Evolutionary conservation across 2,329 filamentous ascomycete species (phyloP).

Genomic region (Cryphonectria parasitica): DNA sequence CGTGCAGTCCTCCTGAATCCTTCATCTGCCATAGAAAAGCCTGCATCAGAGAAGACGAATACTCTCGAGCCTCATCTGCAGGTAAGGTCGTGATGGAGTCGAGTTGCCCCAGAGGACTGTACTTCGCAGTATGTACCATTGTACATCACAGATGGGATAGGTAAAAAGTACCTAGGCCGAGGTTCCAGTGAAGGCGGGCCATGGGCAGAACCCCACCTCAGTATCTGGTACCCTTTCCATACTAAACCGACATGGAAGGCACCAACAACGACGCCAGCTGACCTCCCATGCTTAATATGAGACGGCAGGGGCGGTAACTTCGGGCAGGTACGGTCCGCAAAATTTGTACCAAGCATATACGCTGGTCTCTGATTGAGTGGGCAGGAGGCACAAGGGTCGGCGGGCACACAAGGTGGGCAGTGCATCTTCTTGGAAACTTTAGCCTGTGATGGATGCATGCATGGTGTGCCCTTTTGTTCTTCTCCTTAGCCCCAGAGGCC

Average conservation of each 20-base stretch:
- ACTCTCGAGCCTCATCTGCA: neutral
- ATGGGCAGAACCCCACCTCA: neutral
- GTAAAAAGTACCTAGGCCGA: neutral
- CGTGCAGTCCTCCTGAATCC: neutral
- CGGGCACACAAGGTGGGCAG: neutral
- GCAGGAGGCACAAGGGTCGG: neutral
- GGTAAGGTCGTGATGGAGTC: neutral
- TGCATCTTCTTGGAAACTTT: neutral
- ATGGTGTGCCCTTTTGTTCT: neutral
- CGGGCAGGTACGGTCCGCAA: slow-evolving; percentile 16
- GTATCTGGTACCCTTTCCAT: neutral
- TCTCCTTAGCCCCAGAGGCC: neutral
- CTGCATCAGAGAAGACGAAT: neutral
- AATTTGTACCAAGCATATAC: neutral
- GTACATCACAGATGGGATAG: neutral
- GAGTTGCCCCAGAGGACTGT: neutral
- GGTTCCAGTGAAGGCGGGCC: neutral
- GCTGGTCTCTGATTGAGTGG: neutral
- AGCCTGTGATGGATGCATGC: neutral
- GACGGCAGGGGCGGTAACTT: slow-evolving; percentile 11
- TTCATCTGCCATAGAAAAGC: neutral
- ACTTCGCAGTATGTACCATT: neutral
- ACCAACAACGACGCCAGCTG: neutral
- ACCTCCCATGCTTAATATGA: neutral
- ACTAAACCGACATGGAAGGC: slow-evolving; percentile 5